Evolutionary conservation across 2,329 filamentous ascomycete genomes (phyloP).

Genomic region (Aspergillus proliferans): DNA sequence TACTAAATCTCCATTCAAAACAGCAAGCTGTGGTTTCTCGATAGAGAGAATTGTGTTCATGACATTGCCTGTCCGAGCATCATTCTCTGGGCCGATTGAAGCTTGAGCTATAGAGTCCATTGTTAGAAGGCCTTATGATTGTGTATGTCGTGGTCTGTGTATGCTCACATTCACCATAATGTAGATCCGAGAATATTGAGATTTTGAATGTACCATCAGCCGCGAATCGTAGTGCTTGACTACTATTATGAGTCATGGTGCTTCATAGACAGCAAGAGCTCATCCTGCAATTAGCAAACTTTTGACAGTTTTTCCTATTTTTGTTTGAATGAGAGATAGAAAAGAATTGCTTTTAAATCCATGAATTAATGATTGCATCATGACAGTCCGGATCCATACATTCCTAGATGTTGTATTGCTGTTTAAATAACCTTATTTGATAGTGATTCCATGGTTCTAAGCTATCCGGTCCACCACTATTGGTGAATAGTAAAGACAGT

Average conservation of each 20-base stretch:
- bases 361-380: too few species aligned
- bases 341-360: too few species aligned
- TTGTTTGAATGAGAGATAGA: too few species aligned
- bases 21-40: conserved; percentile 55
- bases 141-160: background rate
- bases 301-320: too few species aligned
- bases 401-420: too few species aligned
- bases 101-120: conserved; percentile 24
- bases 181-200: conserved; percentile 62
- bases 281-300: too few species aligned
- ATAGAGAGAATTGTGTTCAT: conserved; percentile 53
- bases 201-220: conserved; percentile 40
- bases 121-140: background rate
- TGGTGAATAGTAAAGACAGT: too few species aligned
- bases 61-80: conserved; percentile 52
- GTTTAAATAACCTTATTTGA: too few species aligned
- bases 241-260: background rate
- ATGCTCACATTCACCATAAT: conserved; percentile 60
- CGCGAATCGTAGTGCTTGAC: conserved; percentile 14
- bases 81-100: conserved; percentile 32
- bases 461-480: too few species aligned
- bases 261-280: conserved; percentile 22
- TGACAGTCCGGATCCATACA: too few species aligned
- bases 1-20: conserved; percentile 66
- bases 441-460: too few species aligned